A percentile compares a stretch with the other conserved stretches of the same genome.
phyloP scores from a whole-genome alignment of 768 basidiomycete species.

The Hemileccinum impolitum region DNA sequence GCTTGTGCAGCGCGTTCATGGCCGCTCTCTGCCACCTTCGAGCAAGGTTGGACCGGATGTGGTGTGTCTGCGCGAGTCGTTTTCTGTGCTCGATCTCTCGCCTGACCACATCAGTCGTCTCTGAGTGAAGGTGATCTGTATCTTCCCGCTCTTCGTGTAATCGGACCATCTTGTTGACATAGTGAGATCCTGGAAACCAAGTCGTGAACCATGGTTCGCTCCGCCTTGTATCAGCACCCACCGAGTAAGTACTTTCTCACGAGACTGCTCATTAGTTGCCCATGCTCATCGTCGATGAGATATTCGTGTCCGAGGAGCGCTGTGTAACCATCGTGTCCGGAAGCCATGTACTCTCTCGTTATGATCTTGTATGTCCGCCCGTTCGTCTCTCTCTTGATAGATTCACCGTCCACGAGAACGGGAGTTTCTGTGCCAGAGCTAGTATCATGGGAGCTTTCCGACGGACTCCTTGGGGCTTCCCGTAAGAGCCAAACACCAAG shows the following conservation, averaged over 20 bases:
- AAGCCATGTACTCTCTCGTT: constrained; percentile 83
- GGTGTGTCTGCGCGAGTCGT: constrained; percentile 23
- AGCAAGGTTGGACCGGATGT: constrained; percentile 27
- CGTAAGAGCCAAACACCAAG: constrained; percentile 64
- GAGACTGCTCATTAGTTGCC: constrained; percentile 72
- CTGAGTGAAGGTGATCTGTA: constrained; percentile 36
- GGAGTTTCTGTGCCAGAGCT: constrained; percentile 27
- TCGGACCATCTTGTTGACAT: constrained; percentile 62
- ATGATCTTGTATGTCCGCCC: constrained; percentile 73
- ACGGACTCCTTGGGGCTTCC: constrained; percentile 24
- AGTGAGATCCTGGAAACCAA: constrained; percentile 56
- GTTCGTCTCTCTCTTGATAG: constrained; percentile 48
- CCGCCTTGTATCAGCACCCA: constrained; percentile 21
- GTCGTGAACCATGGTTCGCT: constrained; percentile 1
- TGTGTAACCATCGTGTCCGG: constrained; percentile 80
- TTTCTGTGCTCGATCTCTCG: constrained; percentile 45
- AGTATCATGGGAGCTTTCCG: constrained; percentile 16
- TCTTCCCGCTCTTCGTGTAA: constrained; percentile 26
- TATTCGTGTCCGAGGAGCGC: constrained; percentile 62
- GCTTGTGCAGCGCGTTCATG: constrained; percentile 38
- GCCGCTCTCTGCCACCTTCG: constrained; percentile 50
- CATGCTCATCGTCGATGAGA: constrained; percentile 81
- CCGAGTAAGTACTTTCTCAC: constrained; percentile 85
- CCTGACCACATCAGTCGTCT: constrained; percentile 43
- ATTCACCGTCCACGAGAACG: constrained; percentile 44